Base-by-base conservation (phyloP, 768 basidiomycete species). In the Russula emetica region DNA sequence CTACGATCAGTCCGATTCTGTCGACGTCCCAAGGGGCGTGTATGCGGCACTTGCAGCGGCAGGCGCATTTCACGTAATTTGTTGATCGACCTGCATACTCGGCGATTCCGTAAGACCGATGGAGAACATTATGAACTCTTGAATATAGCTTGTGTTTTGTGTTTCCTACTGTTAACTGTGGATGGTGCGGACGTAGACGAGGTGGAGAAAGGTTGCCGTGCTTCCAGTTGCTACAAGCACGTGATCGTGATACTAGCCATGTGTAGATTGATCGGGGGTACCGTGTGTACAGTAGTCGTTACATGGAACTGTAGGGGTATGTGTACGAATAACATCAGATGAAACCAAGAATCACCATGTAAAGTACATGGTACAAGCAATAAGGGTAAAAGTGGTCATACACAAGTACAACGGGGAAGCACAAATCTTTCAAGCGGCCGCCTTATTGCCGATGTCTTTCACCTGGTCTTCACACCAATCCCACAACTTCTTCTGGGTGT, bases 381-480 rank as follows among this genome's bases (percentile, higher is more conserved):
- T n/a, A n/a, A n/a, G n/a, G n/a, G n/a, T n/a, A n/a, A n/a, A n/a
- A n/a, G n/a, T n/a, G n/a, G n/a, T n/a, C n/a, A n/a, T n/a, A n/a
- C 20, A 53, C 34, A 20, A 52, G 30, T 9, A 30, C 38, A 38
- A 38, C 38, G 16, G 8, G 16, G 28, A 20, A 30, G 30, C 18
- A 52, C 5, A 36, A 36, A 36, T 36, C 36, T 36, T 0, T 7
- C 28, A 16, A 3, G 14, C 18, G 5, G 22, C 36, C 4, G 54
- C 16, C 36, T 16, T 40, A 8, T 38, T 55, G 34, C n/a, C 53
- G 6, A 54, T 44, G 24, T 49, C 54, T 30, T 51, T 42, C 36
- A 62, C 47, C 14, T 51, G 47, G 2, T 51, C 61, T 32, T 62
- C 61, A 5, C 55, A 56, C 55, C 61, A 56, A 1, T 56, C 38